Conservation (phyloP, 192 early-diverging fungal species). For the Backusella morwellensis region DNA sequence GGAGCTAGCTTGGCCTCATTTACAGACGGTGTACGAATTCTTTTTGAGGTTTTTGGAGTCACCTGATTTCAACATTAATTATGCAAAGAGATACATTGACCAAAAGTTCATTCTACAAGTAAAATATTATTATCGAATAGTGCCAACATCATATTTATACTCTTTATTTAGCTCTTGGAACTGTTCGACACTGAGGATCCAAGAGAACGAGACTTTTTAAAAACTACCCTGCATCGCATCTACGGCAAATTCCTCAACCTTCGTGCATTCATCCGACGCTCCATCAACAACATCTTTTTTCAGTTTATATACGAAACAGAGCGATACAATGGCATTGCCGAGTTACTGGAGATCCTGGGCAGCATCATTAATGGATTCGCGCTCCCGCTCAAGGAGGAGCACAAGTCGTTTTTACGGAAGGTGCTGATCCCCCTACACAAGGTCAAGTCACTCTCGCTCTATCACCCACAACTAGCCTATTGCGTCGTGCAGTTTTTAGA, state of each 20-base stretch:
- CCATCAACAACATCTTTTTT: conserved; percentile 98
- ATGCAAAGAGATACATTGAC: conserved; percentile 96
- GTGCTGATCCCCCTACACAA: conserved; percentile 97
- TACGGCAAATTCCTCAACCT: conserved; percentile 98
- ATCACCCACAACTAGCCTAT: conserved; percentile 96
- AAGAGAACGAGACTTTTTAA: conserved; percentile 96
- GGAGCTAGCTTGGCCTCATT: conserved; percentile 96
- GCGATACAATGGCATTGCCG: conserved; percentile 96
- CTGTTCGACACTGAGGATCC: conserved; percentile 99
- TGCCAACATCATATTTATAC: conserved; percentile 36
- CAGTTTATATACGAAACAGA: conserved; percentile 98
- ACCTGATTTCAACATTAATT: conserved; percentile 95
- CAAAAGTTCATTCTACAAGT: conserved; percentile 90
- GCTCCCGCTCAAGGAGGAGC: conserved; percentile 96
- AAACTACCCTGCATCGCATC: conserved; percentile 96
- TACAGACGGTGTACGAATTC: conserved; percentile 97
- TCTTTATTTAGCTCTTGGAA: conserved; percentile 81
- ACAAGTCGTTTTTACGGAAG: conserved; percentile 91
- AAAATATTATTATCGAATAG: conserved; percentile 29
- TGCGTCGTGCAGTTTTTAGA: conserved; percentile 99
- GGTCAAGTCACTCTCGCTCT: conserved; percentile 87
- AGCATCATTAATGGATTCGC: conserved; percentile 99
- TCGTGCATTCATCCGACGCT: conserved; percentile 94
- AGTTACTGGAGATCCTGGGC: conserved; percentile 84
- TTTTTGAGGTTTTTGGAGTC: conserved; percentile 97